Base-by-base conservation (phyloP, 2,329 filamentous ascomycete genomes). In the Pseudopyricularia javanii region DNA sequence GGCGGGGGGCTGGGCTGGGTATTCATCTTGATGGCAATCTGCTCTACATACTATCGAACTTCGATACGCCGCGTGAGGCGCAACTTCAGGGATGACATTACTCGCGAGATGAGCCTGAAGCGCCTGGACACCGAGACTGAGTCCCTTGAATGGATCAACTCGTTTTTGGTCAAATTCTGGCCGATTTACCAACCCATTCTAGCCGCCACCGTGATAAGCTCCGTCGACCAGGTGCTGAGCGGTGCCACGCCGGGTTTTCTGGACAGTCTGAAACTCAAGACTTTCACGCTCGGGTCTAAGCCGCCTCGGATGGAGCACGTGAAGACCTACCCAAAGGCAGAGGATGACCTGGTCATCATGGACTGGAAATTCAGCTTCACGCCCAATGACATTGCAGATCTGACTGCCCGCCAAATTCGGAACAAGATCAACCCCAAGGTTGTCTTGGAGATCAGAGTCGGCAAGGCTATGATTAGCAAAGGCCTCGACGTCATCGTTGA, bases 341-440 rank as follows among this genome's bases (percentile, higher is more conserved):
- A 96, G 60, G 91, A 96, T 57, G 93, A 98, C 64, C 84, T 91
- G 54, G 89, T 98, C 43, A 80, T 97, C 63, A 98, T 98, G 93
- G 93, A 98, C 66, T 98, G 93, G 93, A 95, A 95, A 63, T 98
- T 98, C 70, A 97, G 91, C 75, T 98, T 98, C 72, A 97, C 88
- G 0, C 93, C 93, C 33, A 97, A 93, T 59, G 94, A 98, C 67
- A 87, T 81, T 3, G 83, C 87, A 59, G 93, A 98, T 67, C 82
- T 98, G 78, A 98, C 93, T 2, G 75, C 85, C 2, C 82, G 86
- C 56, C 93, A 98, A 67, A 71, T 96, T 63, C 91, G 88, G 74
- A 90, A 91, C 74, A 96, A 95, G 74, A 80, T 97, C 68, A 97
- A 98, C 64, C 93, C 93, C 53, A 98, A 97, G 71, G 77, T 98